Evolutionary conservation across 2,329 filamentous ascomycete species (phyloP).

Genomic region (Fusarium graminum): DNA sequence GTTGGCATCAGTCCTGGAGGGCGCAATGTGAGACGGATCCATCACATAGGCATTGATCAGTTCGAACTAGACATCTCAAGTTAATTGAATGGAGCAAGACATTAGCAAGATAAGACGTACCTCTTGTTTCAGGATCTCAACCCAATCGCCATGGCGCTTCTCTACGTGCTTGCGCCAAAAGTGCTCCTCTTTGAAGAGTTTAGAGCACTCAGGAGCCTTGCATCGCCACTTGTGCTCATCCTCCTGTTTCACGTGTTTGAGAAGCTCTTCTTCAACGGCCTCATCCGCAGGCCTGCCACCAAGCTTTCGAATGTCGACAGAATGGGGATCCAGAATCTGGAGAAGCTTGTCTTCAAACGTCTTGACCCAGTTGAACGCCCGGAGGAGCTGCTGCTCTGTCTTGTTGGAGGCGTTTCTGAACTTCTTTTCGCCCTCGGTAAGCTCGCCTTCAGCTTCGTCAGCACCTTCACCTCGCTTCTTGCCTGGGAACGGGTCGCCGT

Average conservation of each 20-base stretch:
- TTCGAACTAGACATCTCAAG: conserved; percentile 70
- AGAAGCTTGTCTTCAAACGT: conserved; percentile 97
- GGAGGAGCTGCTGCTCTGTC: conserved; percentile 89
- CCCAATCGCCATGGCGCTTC: conserved; percentile 93
- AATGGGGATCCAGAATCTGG: conserved; percentile 91
- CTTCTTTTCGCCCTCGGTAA: conserved; percentile 74
- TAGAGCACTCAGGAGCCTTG: conserved; percentile 95
- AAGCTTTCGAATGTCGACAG: conserved; percentile 88
- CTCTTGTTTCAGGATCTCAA: conserved; percentile 82
- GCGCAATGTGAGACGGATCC: conserved; percentile 93
- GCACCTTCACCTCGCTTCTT: conserved; percentile 78
- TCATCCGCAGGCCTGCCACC: conserved; percentile 90
- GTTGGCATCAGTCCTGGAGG: conserved; percentile 92
- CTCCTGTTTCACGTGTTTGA: conserved; percentile 94
- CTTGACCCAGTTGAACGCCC: conserved; percentile 98
- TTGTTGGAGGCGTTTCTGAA: conserved; percentile 78
- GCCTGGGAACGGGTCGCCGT: conserved; percentile 84
- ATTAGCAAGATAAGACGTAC: conserved; percentile 65
- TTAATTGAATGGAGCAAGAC: conserved; percentile 15
- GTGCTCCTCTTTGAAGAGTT: conserved; percentile 95
- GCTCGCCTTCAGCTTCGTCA: conserved; percentile 70
- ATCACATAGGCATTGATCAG: conserved; percentile 95
- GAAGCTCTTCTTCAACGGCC: conserved; percentile 85
- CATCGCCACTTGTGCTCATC: conserved; percentile 97
- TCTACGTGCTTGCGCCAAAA: conserved; percentile 99